Conservation (phyloP, 805 yeast genomes). For the Candida loeiensis region DNA sequence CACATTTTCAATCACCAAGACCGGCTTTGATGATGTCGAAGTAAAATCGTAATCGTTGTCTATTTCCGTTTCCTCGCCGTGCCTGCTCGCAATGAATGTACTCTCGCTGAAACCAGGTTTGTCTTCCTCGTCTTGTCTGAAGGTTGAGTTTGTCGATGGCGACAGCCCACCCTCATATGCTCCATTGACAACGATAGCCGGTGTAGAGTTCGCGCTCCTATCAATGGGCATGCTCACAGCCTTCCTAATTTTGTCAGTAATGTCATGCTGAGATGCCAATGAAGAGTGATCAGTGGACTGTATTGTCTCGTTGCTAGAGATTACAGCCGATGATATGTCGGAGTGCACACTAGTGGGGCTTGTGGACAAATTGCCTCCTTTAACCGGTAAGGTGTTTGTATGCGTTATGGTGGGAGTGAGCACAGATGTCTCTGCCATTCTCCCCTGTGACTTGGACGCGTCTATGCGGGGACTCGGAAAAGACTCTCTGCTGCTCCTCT, state of each 20-base stretch:
- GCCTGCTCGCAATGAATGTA: constrained; percentile 1
- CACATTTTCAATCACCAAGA: constrained; percentile 3
- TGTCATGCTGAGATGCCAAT: constrained; percentile 18
- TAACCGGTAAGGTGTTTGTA: background rate
- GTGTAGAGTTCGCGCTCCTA: constrained; percentile 10
- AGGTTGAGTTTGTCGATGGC: constrained; percentile 18
- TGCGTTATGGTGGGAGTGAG: constrained; percentile 1
- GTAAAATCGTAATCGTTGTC: constrained; percentile 7
- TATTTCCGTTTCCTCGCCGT: background rate
- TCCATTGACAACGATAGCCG: constrained; percentile 18
- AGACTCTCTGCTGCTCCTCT: background rate
- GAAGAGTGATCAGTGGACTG: constrained; percentile 32
- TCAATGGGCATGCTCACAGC: constrained; percentile 4
- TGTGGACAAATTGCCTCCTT: background rate
- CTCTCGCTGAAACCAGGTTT: constrained; percentile 6
- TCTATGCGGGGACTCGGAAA: background rate
- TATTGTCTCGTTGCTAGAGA: constrained; percentile 26
- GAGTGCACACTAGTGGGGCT: constrained; percentile 16
- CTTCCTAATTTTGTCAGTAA: constrained; percentile 9
- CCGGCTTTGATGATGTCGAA: constrained; percentile 1
- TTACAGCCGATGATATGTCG: constrained; percentile 26
- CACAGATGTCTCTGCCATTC: background rate
- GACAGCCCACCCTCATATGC: constrained; percentile 15
- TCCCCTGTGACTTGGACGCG: background rate
- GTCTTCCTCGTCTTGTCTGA: constrained; percentile 14